These are phyloP conservation scores for Pilaira anomala DNA, from an alignment of 192 early-diverging fungal species.

Conservation along the genomic window DNA sequence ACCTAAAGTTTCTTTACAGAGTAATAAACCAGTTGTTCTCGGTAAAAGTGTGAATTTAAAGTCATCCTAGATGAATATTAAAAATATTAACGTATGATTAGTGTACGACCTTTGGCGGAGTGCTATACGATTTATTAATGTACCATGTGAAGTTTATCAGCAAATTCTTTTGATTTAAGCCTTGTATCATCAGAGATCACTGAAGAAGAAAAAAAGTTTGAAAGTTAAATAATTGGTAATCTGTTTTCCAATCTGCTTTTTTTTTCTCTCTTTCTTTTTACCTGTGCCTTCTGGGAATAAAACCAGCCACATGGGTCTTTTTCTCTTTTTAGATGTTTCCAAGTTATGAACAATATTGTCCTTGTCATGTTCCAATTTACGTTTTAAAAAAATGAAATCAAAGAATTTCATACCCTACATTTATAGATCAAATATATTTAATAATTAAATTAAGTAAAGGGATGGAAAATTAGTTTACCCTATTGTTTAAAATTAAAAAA, in stretches of 20 bases:
- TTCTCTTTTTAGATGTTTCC: conserved; percentile 45
- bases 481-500: not conserved
- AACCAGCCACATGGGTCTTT: conserved; percentile 83
- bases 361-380: conserved; percentile 69
- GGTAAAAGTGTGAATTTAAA: conserved; percentile 80
- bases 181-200: conserved; percentile 78
- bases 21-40: conserved; percentile 77
- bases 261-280: not conserved
- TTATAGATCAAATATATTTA: not conserved
- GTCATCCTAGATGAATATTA: conserved; percentile 42
- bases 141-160: conserved; percentile 49
- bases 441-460: too few species aligned
- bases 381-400: conserved; percentile 92
- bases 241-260: too few species aligned
- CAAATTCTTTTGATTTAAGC: conserved; percentile 64
- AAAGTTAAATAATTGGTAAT: too few species aligned
- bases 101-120: too few species aligned
- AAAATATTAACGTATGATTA: conserved; percentile 1
- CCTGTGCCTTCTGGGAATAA: conserved; percentile 96
- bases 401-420: conserved; percentile 81
- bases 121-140: not conserved
- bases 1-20: conserved; percentile 65
- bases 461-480: conserved; percentile 10
- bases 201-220: not conserved
- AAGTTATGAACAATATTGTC: conserved; percentile 58